Base-by-base conservation (phyloP, 495 filamentous ascomycete genomes). In the Trichoderma asperelloides region DNA sequence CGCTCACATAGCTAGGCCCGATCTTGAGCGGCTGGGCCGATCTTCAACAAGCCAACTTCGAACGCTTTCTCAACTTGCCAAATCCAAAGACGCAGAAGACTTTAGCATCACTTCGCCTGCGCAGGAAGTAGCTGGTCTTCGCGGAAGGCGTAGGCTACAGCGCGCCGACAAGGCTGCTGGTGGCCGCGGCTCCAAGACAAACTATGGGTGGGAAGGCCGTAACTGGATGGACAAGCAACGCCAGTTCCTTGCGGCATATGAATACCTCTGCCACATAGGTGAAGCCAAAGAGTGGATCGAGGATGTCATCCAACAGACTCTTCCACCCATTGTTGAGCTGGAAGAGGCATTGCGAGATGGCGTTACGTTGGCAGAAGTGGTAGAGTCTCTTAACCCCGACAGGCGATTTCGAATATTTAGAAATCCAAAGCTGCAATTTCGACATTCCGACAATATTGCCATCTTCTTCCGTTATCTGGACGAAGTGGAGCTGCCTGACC, bases 271-370 rank as follows among this genome's bases (percentile, higher is more conserved):
- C 73, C 96, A 99, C 73, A 98, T 99, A 72, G 96, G 96, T 71
- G 96, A 99, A 82, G 96, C 96, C 62, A 98, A 98, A 75, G 93
- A 98, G 76, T 99, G 96, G 96, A 96, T 99, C 57, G 95, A 98
- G 76, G 92, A 93, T 71, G 86, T 97, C 33, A 94, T 97, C 62
- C 86, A 96, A 66, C 86, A 91, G 69, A 84, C 89, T 30, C 93
- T 98, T 49, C 95, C 96, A 21, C 90, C 95, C 16, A 96, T 98
- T 74, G 90, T 99, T n/a, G 88, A 97, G 72, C 76, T 99, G 2
- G 96, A 99, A 74, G 93, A 99, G 79, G 92, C 90, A 18, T 77
- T 99, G 63, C 84, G 96, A 72, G 88, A 99, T 73, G 96, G 96
- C 37, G 92, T 98, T 18, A 97, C 94, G 0, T 84, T 99, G 33